Conservation (phyloP, 1,139 yeast species). For the Suhomyces anneliseae region DNA sequence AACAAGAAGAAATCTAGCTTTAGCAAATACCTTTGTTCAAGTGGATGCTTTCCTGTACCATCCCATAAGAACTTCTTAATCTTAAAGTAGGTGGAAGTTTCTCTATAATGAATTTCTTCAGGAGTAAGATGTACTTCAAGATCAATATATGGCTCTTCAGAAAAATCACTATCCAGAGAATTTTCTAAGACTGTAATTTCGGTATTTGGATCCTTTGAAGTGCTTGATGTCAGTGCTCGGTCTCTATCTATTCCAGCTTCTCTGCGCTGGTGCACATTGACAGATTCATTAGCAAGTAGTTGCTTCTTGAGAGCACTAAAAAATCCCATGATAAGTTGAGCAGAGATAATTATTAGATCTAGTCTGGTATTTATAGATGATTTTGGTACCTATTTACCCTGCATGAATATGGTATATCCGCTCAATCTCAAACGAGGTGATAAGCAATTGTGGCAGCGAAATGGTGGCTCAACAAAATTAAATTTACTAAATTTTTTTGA, state of each 20-base stretch:
- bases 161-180: background rate
- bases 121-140: conserved; percentile 27
- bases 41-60: conserved; percentile 46
- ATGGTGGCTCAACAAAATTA: background rate
- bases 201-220: background rate
- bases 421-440: background rate
- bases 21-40: conserved; percentile 20
- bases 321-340: conserved; percentile 6
- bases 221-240: conserved; percentile 3
- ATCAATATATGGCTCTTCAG: conserved; percentile 28
- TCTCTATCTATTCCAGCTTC: background rate
- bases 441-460: conserved; percentile 8
- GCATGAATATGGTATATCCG: background rate
- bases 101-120: conserved; percentile 29
- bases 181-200: conserved; percentile 4
- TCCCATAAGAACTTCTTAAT: conserved; percentile 46
- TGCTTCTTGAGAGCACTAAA: conserved; percentile 4
- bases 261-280: background rate
- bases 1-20: conserved; percentile 23
- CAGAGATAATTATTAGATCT: no score
- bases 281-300: conserved; percentile 7
- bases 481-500: background rate
- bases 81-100: conserved; percentile 26
- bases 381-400: background rate
- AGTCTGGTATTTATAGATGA: background rate